Evolutionary conservation across 257 asterid species (phyloP).

Genomic region (Jasminum sambac): DNA sequence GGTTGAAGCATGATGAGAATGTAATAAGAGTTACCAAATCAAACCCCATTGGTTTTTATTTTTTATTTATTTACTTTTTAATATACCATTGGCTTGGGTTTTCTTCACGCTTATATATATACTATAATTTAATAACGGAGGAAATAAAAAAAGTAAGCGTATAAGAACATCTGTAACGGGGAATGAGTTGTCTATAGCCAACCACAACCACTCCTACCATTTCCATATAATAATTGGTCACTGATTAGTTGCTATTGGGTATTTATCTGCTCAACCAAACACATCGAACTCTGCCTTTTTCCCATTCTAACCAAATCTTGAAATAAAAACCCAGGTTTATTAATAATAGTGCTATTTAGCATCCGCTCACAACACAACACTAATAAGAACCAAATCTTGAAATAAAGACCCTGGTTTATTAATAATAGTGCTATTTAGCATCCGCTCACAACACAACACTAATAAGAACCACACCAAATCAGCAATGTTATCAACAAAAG

Average conservation of each 20-base stretch:
- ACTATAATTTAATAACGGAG: neutral
- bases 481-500: too few relatives aligned
- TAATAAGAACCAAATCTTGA: too few relatives aligned
- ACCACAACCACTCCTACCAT: constrained; percentile 17
- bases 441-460: too few relatives aligned
- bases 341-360: too few relatives aligned
- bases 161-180: constrained; percentile 4
- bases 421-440: too few relatives aligned
- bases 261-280: constrained; percentile 19
- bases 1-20: neutral
- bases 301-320: too few relatives aligned
- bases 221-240: constrained; percentile 20
- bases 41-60: neutral
- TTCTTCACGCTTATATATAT: constrained; percentile 19
- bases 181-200: constrained; percentile 20
- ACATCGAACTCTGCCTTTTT: too few relatives aligned
- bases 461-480: too few relatives aligned
- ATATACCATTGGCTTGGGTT: neutral
- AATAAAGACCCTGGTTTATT: too few relatives aligned
- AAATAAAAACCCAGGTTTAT: too few relatives aligned
- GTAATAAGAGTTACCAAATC: neutral
- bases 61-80: too few relatives aligned
- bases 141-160: constrained; percentile 12
- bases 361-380: too few relatives aligned
- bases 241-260: neutral